Percentiles rank a stretch among this genome's conserved stretches.
These are phyloP conservation scores for Chlorella sp. DNA, from an alignment of 139 green algal species.

Conservation along the genomic window DNA sequence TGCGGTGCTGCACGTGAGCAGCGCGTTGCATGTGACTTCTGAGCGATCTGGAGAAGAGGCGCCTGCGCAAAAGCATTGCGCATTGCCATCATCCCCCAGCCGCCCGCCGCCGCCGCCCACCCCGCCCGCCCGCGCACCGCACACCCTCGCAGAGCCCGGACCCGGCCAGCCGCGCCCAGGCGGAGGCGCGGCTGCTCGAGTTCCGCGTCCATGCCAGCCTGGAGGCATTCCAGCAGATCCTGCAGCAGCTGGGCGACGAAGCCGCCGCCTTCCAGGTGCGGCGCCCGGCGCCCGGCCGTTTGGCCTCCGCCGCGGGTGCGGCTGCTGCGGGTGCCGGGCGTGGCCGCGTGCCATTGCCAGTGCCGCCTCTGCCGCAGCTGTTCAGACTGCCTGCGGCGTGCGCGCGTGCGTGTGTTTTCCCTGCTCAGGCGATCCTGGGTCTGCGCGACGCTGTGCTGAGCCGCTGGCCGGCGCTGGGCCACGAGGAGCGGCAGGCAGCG, in stretches of 20 bases:
- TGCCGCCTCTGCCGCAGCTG: background rate
- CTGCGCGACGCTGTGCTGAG: slow-evolving; percentile 63
- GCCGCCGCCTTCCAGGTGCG: slow-evolving; percentile 42
- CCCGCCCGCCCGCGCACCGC: background rate
- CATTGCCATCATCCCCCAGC: background rate
- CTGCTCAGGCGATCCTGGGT: slow-evolving; percentile 58
- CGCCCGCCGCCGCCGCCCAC: background rate
- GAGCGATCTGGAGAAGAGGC: background rate
- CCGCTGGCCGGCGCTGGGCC: slow-evolving; percentile 49
- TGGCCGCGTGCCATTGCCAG: background rate
- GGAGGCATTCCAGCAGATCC: slow-evolving; percentile 57
- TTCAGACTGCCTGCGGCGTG: background rate
- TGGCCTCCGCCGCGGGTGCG: background rate
- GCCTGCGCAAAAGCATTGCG: background rate
- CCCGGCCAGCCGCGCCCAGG: slow-evolving; percentile 22
- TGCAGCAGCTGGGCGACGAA: slow-evolving; percentile 42
- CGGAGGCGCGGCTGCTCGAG: slow-evolving; percentile 57
- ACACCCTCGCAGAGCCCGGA: slow-evolving; percentile 19
- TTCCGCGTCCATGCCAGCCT: slow-evolving; percentile 53
- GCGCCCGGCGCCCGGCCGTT: too few species aligned
- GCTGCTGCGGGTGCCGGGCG: background rate
- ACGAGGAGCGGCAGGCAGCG: slow-evolving; percentile 24
- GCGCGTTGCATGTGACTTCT: background rate
- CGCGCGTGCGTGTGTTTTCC: background rate
- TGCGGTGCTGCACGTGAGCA: slow-evolving; percentile 8